Base-by-base conservation (phyloP, 495 filamentous ascomycete species). In the Penicillium steckii region DNA sequence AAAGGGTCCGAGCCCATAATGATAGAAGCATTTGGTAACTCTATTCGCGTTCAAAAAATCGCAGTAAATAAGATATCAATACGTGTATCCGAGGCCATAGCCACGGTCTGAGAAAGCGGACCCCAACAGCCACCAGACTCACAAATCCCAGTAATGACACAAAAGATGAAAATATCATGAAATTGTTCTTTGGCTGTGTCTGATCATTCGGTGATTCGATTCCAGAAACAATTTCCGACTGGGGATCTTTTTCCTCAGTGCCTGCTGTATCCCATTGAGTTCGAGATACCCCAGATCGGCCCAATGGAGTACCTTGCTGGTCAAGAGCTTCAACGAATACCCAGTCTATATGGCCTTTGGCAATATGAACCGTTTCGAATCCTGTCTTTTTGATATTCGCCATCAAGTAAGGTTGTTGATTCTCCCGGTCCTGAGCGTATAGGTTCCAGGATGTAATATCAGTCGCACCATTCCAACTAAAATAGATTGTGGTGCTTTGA, bases 391-490 rank as follows among this genome's bases (percentile, higher is more conserved):
- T 15, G 3, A 40, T 15, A 18, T 12, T 45, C 0, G 46, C 52
- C 10, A 55, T 38, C 22, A 26, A 21, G 3, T 10, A 19, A 17
- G 17, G 25, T 21, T 7, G 8, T 1, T 1, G 13, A 0, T 10
- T 24, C 7, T 1, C 4, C 19, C 17, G 9, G 8, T 29, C 17
- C 29, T 23, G 30, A 2, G 40, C 40, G 23, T 40, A 55, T 17
- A 55, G 50, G 1, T 24, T 12, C 52, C 52, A 55, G 1, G n/a
- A 25, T 1, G 8, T 2, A 5, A 55, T 29, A 13, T 50, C 52
- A n/a, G 52, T 55, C 10, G 52, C 52, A 2, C 52, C 52, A 32
- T 55, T 50, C 52, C 52, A 55, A 25, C 50, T 53, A 17, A 47
- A 30, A 24, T 53, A 25, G 10, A 44, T 44, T 1, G 37, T 41